These are phyloP conservation scores for Suillus lakei DNA, from an alignment of 768 basidiomycete species.

Conservation along the genomic window DNA sequence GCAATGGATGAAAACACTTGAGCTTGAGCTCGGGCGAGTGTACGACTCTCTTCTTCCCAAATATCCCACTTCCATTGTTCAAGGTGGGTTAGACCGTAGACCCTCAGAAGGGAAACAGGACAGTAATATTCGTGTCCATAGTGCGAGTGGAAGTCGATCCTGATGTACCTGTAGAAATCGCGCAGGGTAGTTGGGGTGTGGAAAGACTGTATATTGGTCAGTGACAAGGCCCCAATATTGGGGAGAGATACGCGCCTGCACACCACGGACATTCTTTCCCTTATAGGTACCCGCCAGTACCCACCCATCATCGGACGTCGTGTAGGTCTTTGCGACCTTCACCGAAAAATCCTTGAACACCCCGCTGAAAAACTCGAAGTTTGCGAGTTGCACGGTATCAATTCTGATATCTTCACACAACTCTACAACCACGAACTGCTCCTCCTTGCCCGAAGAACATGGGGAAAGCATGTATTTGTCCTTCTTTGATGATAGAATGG, in stretches of 20 bases:
- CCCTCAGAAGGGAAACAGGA: constrained; percentile 88
- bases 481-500: constrained; percentile 87
- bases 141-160: constrained; percentile 91
- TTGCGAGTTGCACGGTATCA: constrained; percentile 94
- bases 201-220: constrained; percentile 58
- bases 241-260: constrained; percentile 67
- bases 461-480: constrained; percentile 98
- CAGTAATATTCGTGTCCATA: constrained; percentile 98
- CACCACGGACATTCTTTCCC: constrained; percentile 89
- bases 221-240: constrained; percentile 1
- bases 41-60: constrained; percentile 74
- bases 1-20: neutral
- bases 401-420: constrained; percentile 97
- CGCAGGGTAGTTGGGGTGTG: constrained; percentile 72
- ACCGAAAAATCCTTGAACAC: constrained; percentile 93
- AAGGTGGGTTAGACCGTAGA: constrained; percentile 95
- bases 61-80: constrained; percentile 94
- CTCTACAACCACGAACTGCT: constrained; percentile 89
- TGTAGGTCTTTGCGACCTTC: constrained; percentile 84
- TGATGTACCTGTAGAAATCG: constrained; percentile 92
- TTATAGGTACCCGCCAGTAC: constrained; percentile 74
- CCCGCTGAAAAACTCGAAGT: constrained; percentile 98
- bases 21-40: constrained; percentile 29
- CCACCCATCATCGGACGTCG: constrained; percentile 66
- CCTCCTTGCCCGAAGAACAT: constrained; percentile 57